Base-by-base conservation (phyloP, 2,329 filamentous ascomycete genomes). In the Stenocarpella maydis region DNA sequence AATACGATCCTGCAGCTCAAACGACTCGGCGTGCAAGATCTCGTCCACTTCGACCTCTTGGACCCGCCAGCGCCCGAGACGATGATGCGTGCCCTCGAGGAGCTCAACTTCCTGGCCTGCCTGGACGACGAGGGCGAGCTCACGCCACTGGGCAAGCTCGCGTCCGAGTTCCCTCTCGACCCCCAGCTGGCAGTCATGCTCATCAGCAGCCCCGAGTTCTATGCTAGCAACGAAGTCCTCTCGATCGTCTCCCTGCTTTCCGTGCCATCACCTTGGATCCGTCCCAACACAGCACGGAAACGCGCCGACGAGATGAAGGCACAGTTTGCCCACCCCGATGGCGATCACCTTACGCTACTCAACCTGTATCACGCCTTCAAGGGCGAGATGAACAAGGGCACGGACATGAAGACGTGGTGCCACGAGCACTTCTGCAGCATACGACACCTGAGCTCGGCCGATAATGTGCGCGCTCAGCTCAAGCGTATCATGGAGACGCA, bases 331-430 rank as follows among this genome's bases (percentile, higher is more conserved):
- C 96, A 99, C 78, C 89, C 91, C 0, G 95, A 98, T 73, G 96
- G 96, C 67, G 96, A 99, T 77, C 96, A 99, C 77, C 86, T 99
- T 53, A 98, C 96, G 19, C 91, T 99, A 79, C 88, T 99, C 71
- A 99, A 99, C 79, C 95, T 95, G 54, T 99, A 98, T 81, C 97
- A 99, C 79, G 96, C 96, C 26, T 99, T 97, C 89, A 98, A 97
- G 83, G 86, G 90, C 50, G 90, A 77, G 84, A 87, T 74, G 86
- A 91, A 74, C 87, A 92, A 84, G 47, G 82, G 81, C 67, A 85
- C 85, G 1, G 92, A 97, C 77, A 86, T 88, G 19, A 96, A 94
- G 82, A 89, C 93, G 79, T 99, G 96, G 96, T 98, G 96, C 78
- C 94, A 97, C 81, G 93, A 98, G 77, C 95, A 98, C 82, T 99